Percentiles rank a stretch among this genome's conserved stretches.
These are phyloP conservation scores for Magnusiomyces ingens DNA, from an alignment of 1,139 yeast species.

Conservation along the genomic window DNA sequence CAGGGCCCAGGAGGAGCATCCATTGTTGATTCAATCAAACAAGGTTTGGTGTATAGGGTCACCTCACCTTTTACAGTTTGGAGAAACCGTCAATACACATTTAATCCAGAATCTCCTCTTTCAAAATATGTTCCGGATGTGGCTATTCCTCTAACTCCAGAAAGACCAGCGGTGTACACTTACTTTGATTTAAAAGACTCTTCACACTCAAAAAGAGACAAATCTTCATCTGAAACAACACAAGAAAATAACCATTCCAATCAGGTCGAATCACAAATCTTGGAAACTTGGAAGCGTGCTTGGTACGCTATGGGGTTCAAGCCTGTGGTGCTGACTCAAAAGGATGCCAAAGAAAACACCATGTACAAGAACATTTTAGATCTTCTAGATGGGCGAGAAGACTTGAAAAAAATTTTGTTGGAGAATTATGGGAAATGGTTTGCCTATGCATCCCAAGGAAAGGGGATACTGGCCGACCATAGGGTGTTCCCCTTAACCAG, in stretches of 20 bases:
- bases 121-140: neutral
- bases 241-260: neutral
- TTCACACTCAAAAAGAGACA: neutral
- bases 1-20: neutral
- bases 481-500: constrained; percentile 24
- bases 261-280: constrained; percentile 17
- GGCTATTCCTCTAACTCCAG: constrained; percentile 16
- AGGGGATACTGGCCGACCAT: constrained; percentile 27
- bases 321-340: constrained; percentile 25
- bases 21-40: neutral
- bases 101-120: too few species aligned
- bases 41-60: neutral
- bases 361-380: constrained; percentile 18
- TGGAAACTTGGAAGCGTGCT: constrained; percentile 30
- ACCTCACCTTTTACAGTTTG: neutral
- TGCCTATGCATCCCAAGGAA: constrained; percentile 29
- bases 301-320: constrained; percentile 32
- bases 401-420: constrained; percentile 9
- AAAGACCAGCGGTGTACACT: constrained; percentile 23
- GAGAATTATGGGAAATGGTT: constrained; percentile 18
- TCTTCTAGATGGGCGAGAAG: constrained; percentile 1
- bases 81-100: neutral
- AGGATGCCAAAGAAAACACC: constrained; percentile 22
- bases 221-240: neutral
- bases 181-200: constrained; percentile 19